Evolutionary conservation across 805 yeast genomes (phyloP), one percentile per base, ranked within the genome.

Genomic region (Vanderwaltozyma yarrowii): DNA sequence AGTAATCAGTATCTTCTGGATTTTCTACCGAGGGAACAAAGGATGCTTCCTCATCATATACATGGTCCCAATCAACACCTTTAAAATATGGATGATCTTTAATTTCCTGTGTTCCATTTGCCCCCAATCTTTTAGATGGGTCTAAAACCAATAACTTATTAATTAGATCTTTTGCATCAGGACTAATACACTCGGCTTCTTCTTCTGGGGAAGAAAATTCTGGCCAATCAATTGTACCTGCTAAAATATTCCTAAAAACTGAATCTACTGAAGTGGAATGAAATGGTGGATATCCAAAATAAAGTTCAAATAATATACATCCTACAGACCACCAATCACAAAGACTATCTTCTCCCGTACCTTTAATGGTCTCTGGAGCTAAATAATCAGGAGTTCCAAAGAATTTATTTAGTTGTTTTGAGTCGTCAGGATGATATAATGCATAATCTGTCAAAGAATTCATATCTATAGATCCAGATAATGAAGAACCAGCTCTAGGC

Each of bases 381-480:
- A 94, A 70, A 59, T 92, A 92, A 57, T 92, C 98, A 0, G 99
- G 99, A 0, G 99, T 92, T 0, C 99, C 99, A 24, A 87, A 95
- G 51, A 89, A 88, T 44, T 71, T 73, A 4, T 28, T 18, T 49
- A 77, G 73, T 37, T 72, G 74, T 26, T 47, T 68, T 3, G 69
- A 57, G 40, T 71, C 72, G 18, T 70, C 70, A 1, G 95, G 94
- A 56, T 87, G 87, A 54, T 78, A 85, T 31, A 88, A 66, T 0
- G 87, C 86, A 43, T 71, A 71, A 40, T 69, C 67, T 1, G 67
- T 46, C 18, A 53, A 45, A 7, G 46, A 26, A n/a, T 39, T 35
- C 6, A 44, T 39, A 12, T 35, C 43, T 12, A 30, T 14, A 18
- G 41, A 33, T 16, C 50, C 55, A 2, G 52, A 43, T 6, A 42